Conservation (phyloP, 116 monocot species). For the Trichopus zeylanicus region DNA sequence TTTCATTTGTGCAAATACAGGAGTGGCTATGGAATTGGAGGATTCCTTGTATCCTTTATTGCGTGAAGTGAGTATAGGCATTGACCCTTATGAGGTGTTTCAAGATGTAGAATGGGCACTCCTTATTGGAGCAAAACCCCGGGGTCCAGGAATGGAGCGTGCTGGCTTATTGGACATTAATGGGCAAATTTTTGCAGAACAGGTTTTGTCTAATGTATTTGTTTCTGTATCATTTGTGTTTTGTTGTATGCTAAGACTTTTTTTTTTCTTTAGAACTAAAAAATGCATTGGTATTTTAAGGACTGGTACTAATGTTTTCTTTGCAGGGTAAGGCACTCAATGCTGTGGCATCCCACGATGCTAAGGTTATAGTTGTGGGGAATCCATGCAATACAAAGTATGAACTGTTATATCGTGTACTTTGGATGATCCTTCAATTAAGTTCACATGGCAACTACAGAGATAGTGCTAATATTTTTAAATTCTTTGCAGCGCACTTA, state of each 20-base stretch:
- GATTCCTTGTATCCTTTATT: slow-evolving; percentile 93
- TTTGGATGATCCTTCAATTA: slow-evolving; percentile 4
- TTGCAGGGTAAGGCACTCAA: slow-evolving; percentile 95
- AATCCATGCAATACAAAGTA: slow-evolving; percentile 99
- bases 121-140: slow-evolving; percentile 85
- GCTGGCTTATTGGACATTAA: slow-evolving; percentile 92
- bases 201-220: slow-evolving; percentile 37
- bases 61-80: slow-evolving; percentile 93
- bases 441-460: neutral
- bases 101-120: slow-evolving; percentile 96
- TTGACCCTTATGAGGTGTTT: slow-evolving; percentile 83
- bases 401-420: slow-evolving; percentile 3
- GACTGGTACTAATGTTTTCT: neutral
- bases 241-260: neutral
- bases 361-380: slow-evolving; percentile 87
- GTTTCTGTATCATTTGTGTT: neutral
- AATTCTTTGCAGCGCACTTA: slow-evolving; percentile 65
- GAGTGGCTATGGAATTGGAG: slow-evolving; percentile 99
- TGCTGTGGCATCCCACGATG: slow-evolving; percentile 87
- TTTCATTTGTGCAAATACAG: slow-evolving; percentile 20
- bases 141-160: slow-evolving; percentile 99
- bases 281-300: neutral
- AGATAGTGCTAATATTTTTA: slow-evolving; percentile 7
- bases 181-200: slow-evolving; percentile 96
- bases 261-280: neutral